Evolutionary conservation across 306 rosid genomes (phyloP), one percentile per base, ranked within the genome.

Genomic region (Luffa acutangula): DNA sequence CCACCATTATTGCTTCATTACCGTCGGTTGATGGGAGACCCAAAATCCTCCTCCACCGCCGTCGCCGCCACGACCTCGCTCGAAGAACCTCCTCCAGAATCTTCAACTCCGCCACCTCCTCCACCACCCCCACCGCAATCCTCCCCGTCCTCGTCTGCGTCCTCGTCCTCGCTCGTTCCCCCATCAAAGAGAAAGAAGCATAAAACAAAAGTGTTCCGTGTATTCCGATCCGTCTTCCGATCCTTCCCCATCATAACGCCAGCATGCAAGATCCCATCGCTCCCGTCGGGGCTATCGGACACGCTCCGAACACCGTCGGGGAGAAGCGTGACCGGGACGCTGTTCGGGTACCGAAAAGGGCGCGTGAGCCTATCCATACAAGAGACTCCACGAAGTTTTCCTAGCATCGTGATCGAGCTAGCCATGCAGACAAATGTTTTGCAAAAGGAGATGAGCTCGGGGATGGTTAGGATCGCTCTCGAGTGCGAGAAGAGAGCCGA

Each of bases 391-490:
- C 62, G 60, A 63, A 88, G 92, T 71, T 76, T 88, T 0, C 97
- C 98, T 0, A 78, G 84, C 5, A 11, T 84, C 1, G 87, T 94
- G 37, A 37, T 94, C 0, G 97, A 94, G 74, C 75, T 94, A 9
- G 92, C 97, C 79, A 86, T 90, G 81, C 98, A 90, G 1, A 94
- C 91, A 2, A 82, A 31, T 54, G 76, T 67, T 11, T 20, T 94
- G 4, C 97, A 92, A 41, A 94, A 82, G 66, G 97, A 94, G 75
- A 84, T 94, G 92, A 85, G 88, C 5, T 83, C 84, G 0, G 97
- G 97, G 13, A 90, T 90, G 96, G 92, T 92, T 0, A 80, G 98
- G 65, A 82, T 94, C 2, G 97, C 98, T 4, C 87, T 94, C 0
- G 98, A 94, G 42, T 89, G 96, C 60, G 98, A 94, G 17, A 94